Conservation (phyloP, 2,329 filamentous ascomycete species). For the Shiraia sp. region DNA sequence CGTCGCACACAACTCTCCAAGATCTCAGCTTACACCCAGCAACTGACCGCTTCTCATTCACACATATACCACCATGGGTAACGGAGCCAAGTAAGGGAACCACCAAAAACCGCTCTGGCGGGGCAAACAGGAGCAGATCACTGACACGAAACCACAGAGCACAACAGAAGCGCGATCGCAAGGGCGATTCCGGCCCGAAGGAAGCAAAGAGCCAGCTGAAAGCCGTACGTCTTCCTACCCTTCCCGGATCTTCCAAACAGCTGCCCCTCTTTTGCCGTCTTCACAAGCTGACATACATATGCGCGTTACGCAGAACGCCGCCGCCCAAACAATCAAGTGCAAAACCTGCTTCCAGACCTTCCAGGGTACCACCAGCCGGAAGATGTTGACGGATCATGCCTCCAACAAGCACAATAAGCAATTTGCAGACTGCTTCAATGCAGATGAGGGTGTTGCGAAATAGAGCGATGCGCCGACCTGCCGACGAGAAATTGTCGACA, state of each 20-base stretch:
- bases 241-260: background rate
- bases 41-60: constrained; percentile 20
- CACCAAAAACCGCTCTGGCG: background rate
- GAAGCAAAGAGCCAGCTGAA: constrained; percentile 43
- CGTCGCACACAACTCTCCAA: constrained; percentile 5
- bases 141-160: constrained; percentile 33
- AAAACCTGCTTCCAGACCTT: constrained; percentile 77
- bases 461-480: constrained; percentile 10
- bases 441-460: constrained; percentile 37
- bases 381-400: constrained; percentile 73
- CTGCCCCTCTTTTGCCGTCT: background rate
- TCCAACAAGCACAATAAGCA: constrained; percentile 77
- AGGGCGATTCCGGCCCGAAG: constrained; percentile 35
- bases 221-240: constrained; percentile 29
- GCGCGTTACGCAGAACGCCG: constrained; percentile 62
- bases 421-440: constrained; percentile 68
- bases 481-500: constrained; percentile 7
- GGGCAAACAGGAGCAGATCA: constrained; percentile 1
- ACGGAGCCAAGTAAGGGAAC: constrained; percentile 42
- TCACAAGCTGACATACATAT: constrained; percentile 4
- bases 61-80: constrained; percentile 35
- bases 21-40: constrained; percentile 13
- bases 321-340: constrained; percentile 78
- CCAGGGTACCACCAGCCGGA: constrained; percentile 74
- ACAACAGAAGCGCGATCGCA: constrained; percentile 45